A percentile compares a stretch with the other conserved stretches of the same genome.
These are phyloP conservation scores for Mycena metata DNA, from an alignment of 768 basidiomycete species.

Conservation along the genomic window DNA sequence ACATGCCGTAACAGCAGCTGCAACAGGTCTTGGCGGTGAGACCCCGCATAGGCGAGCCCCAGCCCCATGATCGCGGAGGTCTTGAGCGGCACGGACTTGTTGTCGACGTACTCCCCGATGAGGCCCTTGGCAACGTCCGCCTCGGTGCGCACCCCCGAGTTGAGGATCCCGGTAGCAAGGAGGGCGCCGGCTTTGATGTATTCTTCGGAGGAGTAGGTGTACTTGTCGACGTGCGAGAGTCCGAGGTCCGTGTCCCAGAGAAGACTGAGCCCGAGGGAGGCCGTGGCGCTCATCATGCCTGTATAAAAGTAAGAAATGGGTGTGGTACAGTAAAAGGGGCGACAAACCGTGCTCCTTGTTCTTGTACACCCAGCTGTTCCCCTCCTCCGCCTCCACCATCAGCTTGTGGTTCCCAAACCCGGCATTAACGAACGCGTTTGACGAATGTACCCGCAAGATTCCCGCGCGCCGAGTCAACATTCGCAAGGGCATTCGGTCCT, in stretches of 20 bases:
- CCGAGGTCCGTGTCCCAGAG: no score
- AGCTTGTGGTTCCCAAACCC: conserved; percentile 99
- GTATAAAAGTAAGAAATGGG: no score
- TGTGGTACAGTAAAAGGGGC: not conserved
- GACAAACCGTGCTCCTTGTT: conserved; percentile 95
- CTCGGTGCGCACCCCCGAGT: no score
- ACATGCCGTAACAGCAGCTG: conserved; percentile 83
- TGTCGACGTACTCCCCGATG: no score
- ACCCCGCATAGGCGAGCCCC: conserved; percentile 95
- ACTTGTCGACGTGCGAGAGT: no score
- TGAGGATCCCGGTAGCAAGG: no score
- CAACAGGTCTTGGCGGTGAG: conserved; percentile 88
- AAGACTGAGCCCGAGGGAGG: no score
- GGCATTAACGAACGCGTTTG: conserved; percentile 98
- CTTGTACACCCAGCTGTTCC: conserved; percentile 99
- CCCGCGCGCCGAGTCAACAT: conserved; percentile 92
- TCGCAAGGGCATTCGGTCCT: conserved; percentile 78
- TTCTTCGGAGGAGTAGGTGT: no score
- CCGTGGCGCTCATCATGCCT: no score
- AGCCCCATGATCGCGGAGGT: conserved; percentile 93
- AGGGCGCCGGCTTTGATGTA: no score
- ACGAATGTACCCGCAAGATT: conserved; percentile 98
- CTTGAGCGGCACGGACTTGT: no score
- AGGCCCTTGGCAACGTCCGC: no score
- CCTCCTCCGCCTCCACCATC: conserved; percentile 97